Conservation (phyloP, 148 eudicot species). For the Pouteria glomerata region DNA sequence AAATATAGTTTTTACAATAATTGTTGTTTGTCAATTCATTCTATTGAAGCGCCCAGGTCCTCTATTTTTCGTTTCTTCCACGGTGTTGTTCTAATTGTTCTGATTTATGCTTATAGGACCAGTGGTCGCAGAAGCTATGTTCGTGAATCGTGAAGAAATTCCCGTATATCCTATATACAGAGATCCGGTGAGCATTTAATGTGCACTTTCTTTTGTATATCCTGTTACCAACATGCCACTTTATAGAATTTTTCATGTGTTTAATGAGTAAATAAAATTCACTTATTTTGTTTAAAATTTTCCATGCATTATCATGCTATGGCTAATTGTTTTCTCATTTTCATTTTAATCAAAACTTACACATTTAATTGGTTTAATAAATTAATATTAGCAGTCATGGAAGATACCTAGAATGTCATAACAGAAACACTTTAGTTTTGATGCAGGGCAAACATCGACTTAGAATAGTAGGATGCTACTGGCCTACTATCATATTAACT, state of each 20-base stretch:
- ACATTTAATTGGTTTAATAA: background rate
- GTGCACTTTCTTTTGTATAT: constrained; percentile 18
- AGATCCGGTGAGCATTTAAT: constrained; percentile 96
- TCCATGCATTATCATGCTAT: background rate
- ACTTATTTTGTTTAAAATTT: background rate
- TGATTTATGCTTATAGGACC: constrained; percentile 51
- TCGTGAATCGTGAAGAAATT: constrained; percentile 88
- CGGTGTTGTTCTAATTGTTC: background rate
- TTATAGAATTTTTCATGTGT: background rate
- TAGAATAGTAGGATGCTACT: background rate
- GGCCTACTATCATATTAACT: background rate
- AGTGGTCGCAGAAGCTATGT: constrained; percentile 97
- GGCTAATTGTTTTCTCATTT: background rate
- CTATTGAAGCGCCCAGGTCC: background rate
- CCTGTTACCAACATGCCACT: background rate
- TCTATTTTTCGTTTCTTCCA: constrained; percentile 7
- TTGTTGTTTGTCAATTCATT: background rate
- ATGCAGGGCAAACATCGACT: background rate
- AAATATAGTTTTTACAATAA: background rate
- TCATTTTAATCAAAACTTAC: background rate
- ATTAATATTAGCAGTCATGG: background rate
- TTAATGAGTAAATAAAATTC: background rate
- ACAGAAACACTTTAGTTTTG: background rate
- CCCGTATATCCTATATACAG: constrained; percentile 84
- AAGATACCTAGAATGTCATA: background rate